These are phyloP conservation scores for Penicillium hesseltinei DNA, from an alignment of 2,329 filamentous ascomycete species.

Conservation along the genomic window DNA sequence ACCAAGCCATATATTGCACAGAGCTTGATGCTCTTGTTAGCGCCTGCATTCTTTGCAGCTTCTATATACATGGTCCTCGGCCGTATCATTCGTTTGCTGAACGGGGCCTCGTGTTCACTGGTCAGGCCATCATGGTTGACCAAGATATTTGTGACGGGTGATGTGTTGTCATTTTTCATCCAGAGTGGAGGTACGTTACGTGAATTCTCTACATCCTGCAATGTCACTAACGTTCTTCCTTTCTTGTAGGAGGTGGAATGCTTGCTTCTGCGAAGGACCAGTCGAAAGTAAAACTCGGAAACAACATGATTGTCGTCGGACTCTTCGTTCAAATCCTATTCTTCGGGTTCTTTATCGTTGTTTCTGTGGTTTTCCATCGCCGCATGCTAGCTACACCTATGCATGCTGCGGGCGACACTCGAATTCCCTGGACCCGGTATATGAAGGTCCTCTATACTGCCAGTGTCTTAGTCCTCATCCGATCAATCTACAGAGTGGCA, in stretches of 20 bases:
- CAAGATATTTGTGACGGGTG: conserved; percentile 28
- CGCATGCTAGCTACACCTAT: conserved; percentile 14
- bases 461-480: conserved; percentile 16
- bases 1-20: conserved; percentile 22
- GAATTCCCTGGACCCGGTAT: conserved; percentile 13
- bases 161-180: conserved; percentile 26
- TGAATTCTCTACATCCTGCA: fast-evolving
- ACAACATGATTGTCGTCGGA: conserved; percentile 22
- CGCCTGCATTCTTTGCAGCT: conserved; percentile 24
- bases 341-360: conserved; percentile 21
- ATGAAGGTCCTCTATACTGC: conserved; percentile 16
- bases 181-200: conserved; percentile 22
- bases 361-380: conserved; percentile 19
- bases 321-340: conserved; percentile 23
- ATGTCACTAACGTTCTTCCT: not conserved
- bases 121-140: conserved; percentile 24
- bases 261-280: conserved; percentile 14
- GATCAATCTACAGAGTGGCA: conserved; percentile 18
- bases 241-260: conserved; percentile 13
- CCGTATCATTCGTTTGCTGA: conserved; percentile 17
- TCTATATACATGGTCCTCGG: conserved; percentile 28
- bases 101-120: conserved; percentile 17
- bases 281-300: conserved; percentile 15
- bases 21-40: conserved; percentile 21
- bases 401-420: not conserved